phyloP scores from a whole-genome alignment of 1,284 basidiomycete species.

The Boletus holoroseus region DNA sequence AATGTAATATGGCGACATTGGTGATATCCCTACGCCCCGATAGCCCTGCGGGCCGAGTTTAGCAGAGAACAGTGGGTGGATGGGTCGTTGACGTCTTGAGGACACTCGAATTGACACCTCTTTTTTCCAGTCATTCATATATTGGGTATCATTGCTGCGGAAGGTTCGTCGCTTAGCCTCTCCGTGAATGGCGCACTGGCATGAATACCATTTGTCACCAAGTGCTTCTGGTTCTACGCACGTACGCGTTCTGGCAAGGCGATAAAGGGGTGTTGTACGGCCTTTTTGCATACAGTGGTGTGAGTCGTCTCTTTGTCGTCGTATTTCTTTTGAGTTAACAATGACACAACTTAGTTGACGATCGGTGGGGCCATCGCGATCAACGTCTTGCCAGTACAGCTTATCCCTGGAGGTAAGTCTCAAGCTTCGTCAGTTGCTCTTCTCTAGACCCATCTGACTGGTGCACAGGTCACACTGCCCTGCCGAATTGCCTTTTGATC shows the following conservation, averaged over 20 bases:
- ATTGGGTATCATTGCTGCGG: conserved; percentile 14
- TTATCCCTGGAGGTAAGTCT: conserved; percentile 7
- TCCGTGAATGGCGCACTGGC: neutral
- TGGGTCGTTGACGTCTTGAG: neutral
- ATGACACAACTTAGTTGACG: neutral
- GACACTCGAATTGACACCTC: neutral
- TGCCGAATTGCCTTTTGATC: neutral
- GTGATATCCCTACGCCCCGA: neutral
- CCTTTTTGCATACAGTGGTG: conserved; percentile 6
- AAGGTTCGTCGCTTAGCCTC: conserved; percentile 4
- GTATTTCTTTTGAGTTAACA: neutral
- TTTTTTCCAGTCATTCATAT: conserved; percentile 16
- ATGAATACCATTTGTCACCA: neutral
- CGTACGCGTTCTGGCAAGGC: conserved; percentile 22
- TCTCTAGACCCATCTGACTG: neutral
- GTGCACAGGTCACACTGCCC: neutral
- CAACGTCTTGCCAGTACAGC: neutral
- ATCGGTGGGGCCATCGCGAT: conserved; percentile 2
- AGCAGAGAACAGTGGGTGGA: conserved; percentile 6
- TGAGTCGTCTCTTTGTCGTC: neutral
- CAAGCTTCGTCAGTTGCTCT: neutral
- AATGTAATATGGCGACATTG: neutral
- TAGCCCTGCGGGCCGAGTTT: conserved; percentile 3
- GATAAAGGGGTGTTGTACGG: conserved; percentile 14
- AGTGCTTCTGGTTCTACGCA: conserved; percentile 22